These are phyloP conservation scores for Pichia nanzhaoensis DNA, from an alignment of 805 yeast genomes.

Conservation along the genomic window DNA sequence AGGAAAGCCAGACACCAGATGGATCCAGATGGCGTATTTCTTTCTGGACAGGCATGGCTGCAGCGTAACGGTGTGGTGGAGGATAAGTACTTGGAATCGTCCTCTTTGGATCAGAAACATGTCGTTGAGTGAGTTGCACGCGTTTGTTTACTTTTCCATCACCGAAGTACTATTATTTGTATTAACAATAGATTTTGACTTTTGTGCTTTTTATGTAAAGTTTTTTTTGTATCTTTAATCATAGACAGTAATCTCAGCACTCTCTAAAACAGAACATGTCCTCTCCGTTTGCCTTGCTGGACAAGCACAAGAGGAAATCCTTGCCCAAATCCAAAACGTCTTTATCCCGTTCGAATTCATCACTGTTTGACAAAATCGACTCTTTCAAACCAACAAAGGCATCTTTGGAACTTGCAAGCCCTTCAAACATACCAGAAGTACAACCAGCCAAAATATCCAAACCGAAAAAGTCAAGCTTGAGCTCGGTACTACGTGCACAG, in stretches of 20 bases:
- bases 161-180: background rate
- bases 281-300: constrained; percentile 16
- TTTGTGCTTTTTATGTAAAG: background rate
- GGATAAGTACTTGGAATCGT: constrained; percentile 9
- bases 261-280: background rate
- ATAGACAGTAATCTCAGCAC: no score
- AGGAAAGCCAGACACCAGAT: constrained; percentile 55
- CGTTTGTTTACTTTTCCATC: background rate
- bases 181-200: background rate
- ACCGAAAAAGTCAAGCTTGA: constrained; percentile 3
- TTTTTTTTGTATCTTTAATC: no score
- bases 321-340: background rate
- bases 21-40: constrained; percentile 79
- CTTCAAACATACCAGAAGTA: background rate
- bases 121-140: constrained; percentile 6
- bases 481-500: constrained; percentile 7
- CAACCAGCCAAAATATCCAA: background rate
- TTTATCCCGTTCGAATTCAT: constrained; percentile 3
- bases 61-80: constrained; percentile 65
- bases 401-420: background rate
- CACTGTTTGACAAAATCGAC: background rate
- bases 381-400: background rate
- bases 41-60: constrained; percentile 77
- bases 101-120: background rate
- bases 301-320: constrained; percentile 4